Base-by-base conservation (phyloP, 768 basidiomycete genomes). In the Boletellus ananiceps region DNA sequence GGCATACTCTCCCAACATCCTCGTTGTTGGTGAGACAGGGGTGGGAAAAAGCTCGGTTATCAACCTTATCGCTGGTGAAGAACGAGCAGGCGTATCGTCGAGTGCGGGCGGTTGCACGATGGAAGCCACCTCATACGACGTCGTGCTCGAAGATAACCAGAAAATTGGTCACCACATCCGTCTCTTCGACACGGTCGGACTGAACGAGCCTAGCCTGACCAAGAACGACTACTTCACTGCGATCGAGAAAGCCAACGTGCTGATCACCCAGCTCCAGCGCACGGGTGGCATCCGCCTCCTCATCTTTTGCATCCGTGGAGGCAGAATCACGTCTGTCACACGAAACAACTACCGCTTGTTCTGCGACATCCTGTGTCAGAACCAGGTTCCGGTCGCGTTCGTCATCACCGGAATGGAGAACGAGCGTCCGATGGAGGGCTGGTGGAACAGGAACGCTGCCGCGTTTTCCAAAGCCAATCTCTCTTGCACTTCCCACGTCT, bases 41-140 rank as follows among this genome's bases (percentile, higher is more conserved):
- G 50, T 37, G 5, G 62, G 69, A 8, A 75, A 75, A 47, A 75
- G 74, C 49, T 71, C 70, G 2, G 60, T 74, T 27, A 53, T 74
- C 47, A 75, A 74, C 51, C 67, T 75, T 60, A 51, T 75, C 33
- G 58, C 57, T 16, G 64, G 64, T 11, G 34, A 53, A 5, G 13
- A 56, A 0, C 40, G 58, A 5, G 72, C 72, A 4, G 33, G 25
- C 0, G 59, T 64, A 8, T 69, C 68, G 9, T 58, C 61, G 16
- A 16, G 58, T 1, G 66, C 68, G 11, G 38, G 25, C 0, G 72
- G 71, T 2, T 71, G 67, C 54, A 75, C 75, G 1, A 53, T 74
- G 40, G 37, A 62, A 8, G 57, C 55, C 34, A 44, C 42, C 0
- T 42, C 53, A 0, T 71, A 74, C 36, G 46, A 54, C 3, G 45